Evolutionary conservation across 352 stramenopile species (phyloP), one percentile per base, ranked within the genome.

Genomic region (Globisporangium emineosum): DNA sequence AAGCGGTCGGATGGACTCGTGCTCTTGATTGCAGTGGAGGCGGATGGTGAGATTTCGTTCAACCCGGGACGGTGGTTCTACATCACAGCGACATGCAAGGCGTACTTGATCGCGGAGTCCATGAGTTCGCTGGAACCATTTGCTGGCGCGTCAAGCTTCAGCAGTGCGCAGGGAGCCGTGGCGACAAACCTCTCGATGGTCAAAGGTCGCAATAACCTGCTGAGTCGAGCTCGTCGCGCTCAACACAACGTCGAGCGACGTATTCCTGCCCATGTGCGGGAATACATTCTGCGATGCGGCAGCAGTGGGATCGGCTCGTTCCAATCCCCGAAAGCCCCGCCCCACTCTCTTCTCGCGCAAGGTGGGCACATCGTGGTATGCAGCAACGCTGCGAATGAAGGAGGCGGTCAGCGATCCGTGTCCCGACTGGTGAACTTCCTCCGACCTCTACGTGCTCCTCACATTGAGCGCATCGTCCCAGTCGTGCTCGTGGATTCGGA

Each of bases 321-420:
- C 27, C 64, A 77, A 23, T 54, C 71, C 2, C 79, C 86, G 0
- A 70, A 50, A 10, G 68, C 76, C 10, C 85, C 85, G 23, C 75
- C 85, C 10, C 61, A 58, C 3, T 29, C 70, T 1, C 62, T 93
- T 19, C 52, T 93, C 2, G 56, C 70, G 15, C 30, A 65, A 15
- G 86, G 86, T 21, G 79, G 81, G 0, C 86, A 95, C 43, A 90
- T 93, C 64, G 79, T 95, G 23, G 83, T 95, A 4, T 95, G 86
- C 67, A 93, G 86, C 60, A 92, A 90, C 50, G 75, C 83, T 53
- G 79, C 75, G 4, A 84, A 76, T 42, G 84, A 91, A 61, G 84
- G 72, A 30, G 80, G 69, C 10, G 76, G 80, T 2, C 70, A 86
- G 30, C 75, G 80, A 5, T 90, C 82, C 1, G 72, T 93, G 0